Base-by-base conservation (phyloP, 1,139 yeast genomes). In the Saccharomyces hybrid region DNA sequence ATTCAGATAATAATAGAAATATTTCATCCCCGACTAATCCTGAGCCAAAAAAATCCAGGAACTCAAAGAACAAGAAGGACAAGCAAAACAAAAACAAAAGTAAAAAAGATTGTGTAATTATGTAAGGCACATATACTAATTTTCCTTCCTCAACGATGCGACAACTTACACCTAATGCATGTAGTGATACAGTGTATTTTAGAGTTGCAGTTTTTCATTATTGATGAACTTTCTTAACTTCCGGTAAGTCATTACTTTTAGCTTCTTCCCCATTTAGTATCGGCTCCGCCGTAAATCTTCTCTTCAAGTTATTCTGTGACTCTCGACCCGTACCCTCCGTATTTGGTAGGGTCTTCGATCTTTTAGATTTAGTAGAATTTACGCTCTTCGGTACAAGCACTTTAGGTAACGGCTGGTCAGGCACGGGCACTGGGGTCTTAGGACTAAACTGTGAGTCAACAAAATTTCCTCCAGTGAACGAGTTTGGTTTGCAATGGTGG, bases 21-120 rank as follows among this genome's bases (percentile, higher is more conserved):
- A 19, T 19, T 19, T 19, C 19, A 19, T 19, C 19, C 19, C 19
- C 19, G 19, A 19, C 19, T 19, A 19, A 19, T 19, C 19, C 47
- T 46, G 46, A 49, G 14, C 23, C 50, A 38, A 49, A 48, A 5
- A 26, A 48, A 19, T 14, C 50, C 6, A 47, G 50, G 13, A 29
- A 28, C n/a, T 13, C 32, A 31, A 54, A 48, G 27, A 52, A 41
- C 19, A 52, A 46, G 9, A 49, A 52, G 52, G 46, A 49, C 1
- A 54, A 48, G 26, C 52, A 55, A 38, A 52, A 56, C 9, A 53
- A 51, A 56, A 63, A 62, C 19, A 19, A 19, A 19, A 19, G 19
- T 25, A 63, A 69, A 42, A 74, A 73, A 55, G 76, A 73, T 47
- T 77, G 81, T 59, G 61, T 73, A 34, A 66, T 77, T 46, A 74